Base-by-base conservation (phyloP, 2,329 filamentous ascomycete genomes). In the Diplodia sapinea region DNA sequence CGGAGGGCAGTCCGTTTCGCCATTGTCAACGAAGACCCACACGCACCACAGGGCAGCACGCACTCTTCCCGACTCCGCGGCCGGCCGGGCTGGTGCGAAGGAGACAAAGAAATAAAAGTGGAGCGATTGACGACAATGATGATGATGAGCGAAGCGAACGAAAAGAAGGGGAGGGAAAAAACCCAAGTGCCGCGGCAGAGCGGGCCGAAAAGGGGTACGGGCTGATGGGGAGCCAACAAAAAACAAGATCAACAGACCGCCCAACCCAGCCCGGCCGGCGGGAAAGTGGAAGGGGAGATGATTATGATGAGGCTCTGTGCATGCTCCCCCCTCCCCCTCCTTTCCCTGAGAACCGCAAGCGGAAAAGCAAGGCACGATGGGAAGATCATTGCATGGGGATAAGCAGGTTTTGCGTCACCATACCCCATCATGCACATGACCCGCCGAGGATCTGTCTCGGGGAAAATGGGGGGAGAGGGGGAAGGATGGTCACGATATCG, bases 331-430 rank as follows among this genome's bases (percentile, higher is more conserved):
- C 11, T 12, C 36, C 36, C 36, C 43, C 43, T 20, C 43, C 17
- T 47, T 20, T 47, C 43, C 43, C 43, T 20, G 43, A 47, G 43
- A 47, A n/a, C 43, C 43, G 43, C 43, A 47, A 47, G 43, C 43
- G 43, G 43, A 20, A 47, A 47, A 47, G 43, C 43, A 47, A 47
- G 43, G 43, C 43, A 47, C 43, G 43, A 47, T 6, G 11, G 23
- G 20, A 20, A 43, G 29, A n/a, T 7, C n/a, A 17, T 4, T 40
- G 20, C 31, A 40, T 8, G n/a, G 54, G 23, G 54, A 43, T 43
- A 59, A 59, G 55, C 55, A 59, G 55, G 55, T 59, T 59, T 59
- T 43, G 33, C 55, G 38, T 59, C 55, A 59, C 55, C 31, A 59
- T 43, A 59, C n/a, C 36, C 23, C 33, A 59, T 59, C 29, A 31